Conservation (phyloP, 257 asterid species). For the Forsythia suspensa region DNA sequence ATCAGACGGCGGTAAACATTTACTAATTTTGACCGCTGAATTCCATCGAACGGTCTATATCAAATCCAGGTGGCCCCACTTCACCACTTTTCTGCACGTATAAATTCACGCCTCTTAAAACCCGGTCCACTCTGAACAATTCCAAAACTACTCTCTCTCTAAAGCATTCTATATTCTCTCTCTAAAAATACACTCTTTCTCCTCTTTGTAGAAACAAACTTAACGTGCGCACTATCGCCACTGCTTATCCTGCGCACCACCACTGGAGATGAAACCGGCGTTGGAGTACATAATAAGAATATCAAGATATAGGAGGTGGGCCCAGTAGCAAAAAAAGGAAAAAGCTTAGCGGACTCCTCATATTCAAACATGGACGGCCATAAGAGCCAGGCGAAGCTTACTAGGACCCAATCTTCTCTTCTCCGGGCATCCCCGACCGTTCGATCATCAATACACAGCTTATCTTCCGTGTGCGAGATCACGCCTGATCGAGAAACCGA, state of each 20-base stretch:
- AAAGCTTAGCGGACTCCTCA: conserved; percentile 14
- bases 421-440: conserved; percentile 89
- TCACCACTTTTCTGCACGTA: conserved; percentile 26
- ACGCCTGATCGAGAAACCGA: conserved; percentile 40
- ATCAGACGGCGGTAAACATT: conserved; percentile 47
- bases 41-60: conserved; percentile 36
- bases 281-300: conserved; percentile 43
- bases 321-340: conserved; percentile 19
- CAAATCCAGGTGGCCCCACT: conserved; percentile 37
- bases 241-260: conserved; percentile 38
- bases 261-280: conserved; percentile 66
- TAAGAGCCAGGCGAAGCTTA: conserved; percentile 74
- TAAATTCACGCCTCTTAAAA: conserved; percentile 34
- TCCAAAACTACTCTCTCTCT: conserved; percentile 30
- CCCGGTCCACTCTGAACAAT: conserved; percentile 48
- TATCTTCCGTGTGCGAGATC: conserved; percentile 73
- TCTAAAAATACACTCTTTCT: conserved; percentile 8
- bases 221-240: conserved; percentile 25
- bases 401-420: conserved; percentile 83
- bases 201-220: conserved; percentile 10
- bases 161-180: neutral
- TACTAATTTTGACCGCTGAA: conserved; percentile 13
- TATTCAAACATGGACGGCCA: conserved; percentile 62
- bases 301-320: conserved; percentile 52
- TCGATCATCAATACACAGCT: conserved; percentile 80